Base-by-base conservation (phyloP, 2,329 filamentous ascomycete genomes). In the Amesomyces nigricolor region DNA sequence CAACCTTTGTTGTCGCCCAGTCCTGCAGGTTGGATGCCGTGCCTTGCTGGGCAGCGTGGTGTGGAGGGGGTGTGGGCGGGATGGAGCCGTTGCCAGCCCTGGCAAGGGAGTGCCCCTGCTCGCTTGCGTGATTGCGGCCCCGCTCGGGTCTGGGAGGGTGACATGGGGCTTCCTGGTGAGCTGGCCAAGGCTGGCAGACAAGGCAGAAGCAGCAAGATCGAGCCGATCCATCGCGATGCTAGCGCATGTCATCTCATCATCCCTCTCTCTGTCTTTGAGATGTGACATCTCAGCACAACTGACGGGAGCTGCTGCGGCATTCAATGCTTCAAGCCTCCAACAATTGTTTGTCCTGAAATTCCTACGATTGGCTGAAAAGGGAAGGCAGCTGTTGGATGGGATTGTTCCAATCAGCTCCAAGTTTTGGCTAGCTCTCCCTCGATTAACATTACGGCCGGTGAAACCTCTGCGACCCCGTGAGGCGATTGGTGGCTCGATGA, bases 1-100 rank as follows among this genome's bases (percentile, higher is more conserved):
- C 32, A 35, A 35, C 32, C 32, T 39, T 57, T 58, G 53, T 61
- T 61, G 60, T 54, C 44, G 52, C 11, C 58, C 49, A 32, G 47
- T 38, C 51, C 37, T 54, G 59, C 57, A 59, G 39, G 56, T 51
- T 51, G 50, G 52, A 48, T 53, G 59, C 50, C 53, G 49, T 58
- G 59, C 59, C 57, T 53, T 54, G 54, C 50, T 51, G 47, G 53
- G 56, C 56, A 32, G 30, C 17, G 39, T 45, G 38, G 40, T 46
- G 47, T 50, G 54, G 22, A 39, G 32, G 32, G 38, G 29, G 40
- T 35, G 17, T 13, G 37, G 47, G 29, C 35, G 5, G 17, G 10
- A 14, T 30, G 45, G 53, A 48, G 49, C 29, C 13, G 44, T 42
- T 47, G 44, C n/a, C 51, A 22, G 44, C 32, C 40, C 16, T 45